Base-by-base conservation (phyloP, 192 early-diverging fungal species). In the Haplosporangium gracile region DNA sequence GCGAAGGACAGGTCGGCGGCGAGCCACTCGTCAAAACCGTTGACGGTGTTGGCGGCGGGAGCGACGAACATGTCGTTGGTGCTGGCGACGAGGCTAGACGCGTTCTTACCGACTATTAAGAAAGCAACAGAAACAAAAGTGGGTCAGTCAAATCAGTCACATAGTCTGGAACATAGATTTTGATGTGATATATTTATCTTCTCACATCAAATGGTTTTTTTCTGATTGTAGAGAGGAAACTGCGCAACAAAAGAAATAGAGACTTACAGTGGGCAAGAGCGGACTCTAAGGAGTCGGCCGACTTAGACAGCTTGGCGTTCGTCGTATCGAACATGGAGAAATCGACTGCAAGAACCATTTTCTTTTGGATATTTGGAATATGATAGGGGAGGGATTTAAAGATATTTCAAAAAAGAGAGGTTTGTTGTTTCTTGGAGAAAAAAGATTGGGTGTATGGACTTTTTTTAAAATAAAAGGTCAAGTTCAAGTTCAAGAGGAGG, bases 261-360 rank as follows among this genome's bases (percentile, higher is more conserved):
- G 20, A 79, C 84, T 70, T 86, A 86, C 84, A 57, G 6, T 86
- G 84, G 10, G 84, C 78, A 80, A 86, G 79, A 45, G 84, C 84
- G n/a, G 79, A 86, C 68, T 86, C 84, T 40, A 86, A 65, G 43
- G 84, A 65, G 79, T 86, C 84, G 39, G 84, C 78, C 24, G 84
- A 80, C 79, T 81, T 81, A 36, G 79, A 81, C n/a, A 86, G 26
- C 72, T 78, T 86, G 78, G 40, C 40, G 81, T 77, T 74, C 75
- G 74, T 79, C 69, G 68, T 74, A 74, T 86, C 84, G 77, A 80
- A 86, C 84, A 86, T 86, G 57, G 79, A 39, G 84, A 86, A 81
- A 78, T 86, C 84, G 68, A 86, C 81, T 15, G 84, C 75, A 57
- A 80, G 73, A 63, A 70, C 83, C 83, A 85, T 85, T 68, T 80